phyloP scores from a whole-genome alignment of 495 filamentous ascomycete species.

The Aspergillus cavernicola region DNA sequence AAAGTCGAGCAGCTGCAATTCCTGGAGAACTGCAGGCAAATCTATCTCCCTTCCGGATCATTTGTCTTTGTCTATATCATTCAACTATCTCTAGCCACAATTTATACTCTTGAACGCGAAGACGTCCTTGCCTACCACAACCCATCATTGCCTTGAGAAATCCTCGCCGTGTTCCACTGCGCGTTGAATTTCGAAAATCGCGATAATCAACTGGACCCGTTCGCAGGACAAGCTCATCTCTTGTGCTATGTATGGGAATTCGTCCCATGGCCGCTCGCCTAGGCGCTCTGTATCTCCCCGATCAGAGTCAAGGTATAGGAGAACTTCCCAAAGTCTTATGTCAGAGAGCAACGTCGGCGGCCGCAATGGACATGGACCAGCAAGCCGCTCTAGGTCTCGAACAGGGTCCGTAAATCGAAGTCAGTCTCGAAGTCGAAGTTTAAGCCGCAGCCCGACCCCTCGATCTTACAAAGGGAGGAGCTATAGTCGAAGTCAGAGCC shows the following conservation, averaged over 20 bases:
- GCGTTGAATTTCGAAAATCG: not conserved
- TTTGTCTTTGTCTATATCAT: too few relatives aligned
- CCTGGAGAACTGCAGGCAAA: too few relatives aligned
- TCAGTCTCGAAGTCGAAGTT: slow-evolving; percentile 23
- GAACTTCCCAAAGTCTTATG: slow-evolving; percentile 34
- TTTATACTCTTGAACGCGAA: too few relatives aligned
- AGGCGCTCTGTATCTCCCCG: slow-evolving; percentile 48
- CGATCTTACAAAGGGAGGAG: slow-evolving; percentile 40
- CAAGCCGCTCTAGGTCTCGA: slow-evolving; percentile 42
- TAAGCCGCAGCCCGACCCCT: slow-evolving; percentile 37
- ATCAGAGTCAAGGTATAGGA: slow-evolving; percentile 34
- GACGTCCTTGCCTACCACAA: too few relatives aligned
- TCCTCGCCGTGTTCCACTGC: not conserved
- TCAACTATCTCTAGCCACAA: too few relatives aligned
- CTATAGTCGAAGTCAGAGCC: slow-evolving; percentile 48
- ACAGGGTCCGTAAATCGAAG: slow-evolving; percentile 38
- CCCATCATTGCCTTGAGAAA: not conserved
- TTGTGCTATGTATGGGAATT: slow-evolving; percentile 23
- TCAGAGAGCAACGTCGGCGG: slow-evolving; percentile 24
- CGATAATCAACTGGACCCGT: too few relatives aligned
- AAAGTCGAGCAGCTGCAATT: not conserved
- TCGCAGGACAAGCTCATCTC: not conserved
- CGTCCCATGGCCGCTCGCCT: slow-evolving; percentile 23
- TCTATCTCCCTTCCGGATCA: too few relatives aligned
- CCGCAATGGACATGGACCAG: slow-evolving; percentile 37